phyloP scores from a whole-genome alignment of 2,329 filamentous ascomycete genomes.

The Fusarium poae region DNA sequence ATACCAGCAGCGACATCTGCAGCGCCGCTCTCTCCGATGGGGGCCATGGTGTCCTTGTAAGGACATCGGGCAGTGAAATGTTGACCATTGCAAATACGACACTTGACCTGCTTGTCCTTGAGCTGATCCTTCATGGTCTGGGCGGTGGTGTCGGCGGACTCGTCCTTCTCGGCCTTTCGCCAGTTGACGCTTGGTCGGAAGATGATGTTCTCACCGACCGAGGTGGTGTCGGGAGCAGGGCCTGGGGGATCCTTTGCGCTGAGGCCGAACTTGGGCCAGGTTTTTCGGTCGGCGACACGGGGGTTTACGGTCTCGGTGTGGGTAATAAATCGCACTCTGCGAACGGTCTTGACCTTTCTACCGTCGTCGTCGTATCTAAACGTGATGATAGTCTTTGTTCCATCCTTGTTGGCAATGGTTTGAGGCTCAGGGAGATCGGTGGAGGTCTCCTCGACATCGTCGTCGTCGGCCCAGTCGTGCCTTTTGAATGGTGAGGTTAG shows the following conservation, averaged over 20 bases:
- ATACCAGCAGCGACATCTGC: slow-evolving; percentile 69
- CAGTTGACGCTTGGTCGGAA: slow-evolving; percentile 95
- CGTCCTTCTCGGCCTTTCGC: slow-evolving; percentile 89
- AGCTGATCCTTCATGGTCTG: slow-evolving; percentile 83
- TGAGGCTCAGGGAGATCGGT: slow-evolving; percentile 83
- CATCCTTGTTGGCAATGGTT: slow-evolving; percentile 97
- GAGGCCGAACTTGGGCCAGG: slow-evolving; percentile 92
- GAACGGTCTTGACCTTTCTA: slow-evolving; percentile 97
- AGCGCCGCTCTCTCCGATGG: slow-evolving; percentile 72
- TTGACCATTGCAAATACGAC: slow-evolving; percentile 97
- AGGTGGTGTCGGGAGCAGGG: slow-evolving; percentile 89
- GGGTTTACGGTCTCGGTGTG: slow-evolving; percentile 96
- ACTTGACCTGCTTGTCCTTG: slow-evolving; percentile 99
- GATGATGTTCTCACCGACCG: slow-evolving; percentile 96
- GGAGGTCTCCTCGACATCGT: slow-evolving; percentile 82
- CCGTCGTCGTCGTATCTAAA: slow-evolving; percentile 92
- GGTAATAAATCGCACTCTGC: slow-evolving; percentile 91
- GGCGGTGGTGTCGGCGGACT: slow-evolving; percentile 79
- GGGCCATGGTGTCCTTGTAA: slow-evolving; percentile 99
- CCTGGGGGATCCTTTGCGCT: slow-evolving; percentile 87
- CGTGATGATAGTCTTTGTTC: slow-evolving; percentile 94
- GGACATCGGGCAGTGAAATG: slow-evolving; percentile 99
- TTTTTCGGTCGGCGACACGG: slow-evolving; percentile 92
- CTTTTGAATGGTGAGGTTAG: slow-evolving; percentile 60
- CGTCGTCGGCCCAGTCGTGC: slow-evolving; percentile 95